Evolutionary conservation across 345 rosid genomes (phyloP).

Genomic region (Eucalyptus coolabah): DNA sequence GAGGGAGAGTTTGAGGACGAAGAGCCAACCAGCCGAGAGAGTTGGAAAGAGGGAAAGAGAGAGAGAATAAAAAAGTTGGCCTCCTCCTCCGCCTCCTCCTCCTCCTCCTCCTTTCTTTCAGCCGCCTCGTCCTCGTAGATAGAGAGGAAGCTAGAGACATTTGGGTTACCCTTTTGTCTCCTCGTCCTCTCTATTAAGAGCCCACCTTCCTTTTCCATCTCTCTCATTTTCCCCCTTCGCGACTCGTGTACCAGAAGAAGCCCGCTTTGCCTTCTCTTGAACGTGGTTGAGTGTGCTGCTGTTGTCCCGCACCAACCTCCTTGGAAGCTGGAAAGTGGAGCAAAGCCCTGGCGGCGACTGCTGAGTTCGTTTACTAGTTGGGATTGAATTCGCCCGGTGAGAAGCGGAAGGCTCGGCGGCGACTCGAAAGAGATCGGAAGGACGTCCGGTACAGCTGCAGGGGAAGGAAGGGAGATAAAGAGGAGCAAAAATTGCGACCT

Average conservation of each 20-base stretch:
- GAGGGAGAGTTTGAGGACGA: not conserved
- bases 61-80: not conserved
- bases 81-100: no score
- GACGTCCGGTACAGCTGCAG: not conserved
- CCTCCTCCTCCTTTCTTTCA: not conserved
- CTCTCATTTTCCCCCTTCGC: not conserved
- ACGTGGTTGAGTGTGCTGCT: not conserved
- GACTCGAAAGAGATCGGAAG: not conserved
- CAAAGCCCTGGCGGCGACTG: not conserved
- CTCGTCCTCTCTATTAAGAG: slow-evolving; percentile 39
- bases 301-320: not conserved
- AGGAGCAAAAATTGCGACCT: not conserved
- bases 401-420: not conserved
- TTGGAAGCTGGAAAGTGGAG: not conserved
- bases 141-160: slow-evolving; percentile 63
- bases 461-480: not conserved
- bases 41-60: not conserved
- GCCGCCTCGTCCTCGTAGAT: not conserved
- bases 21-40: not conserved
- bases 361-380: not conserved
- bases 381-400: not conserved
- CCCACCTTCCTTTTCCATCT: not conserved
- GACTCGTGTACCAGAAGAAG: not conserved
- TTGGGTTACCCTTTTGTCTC: slow-evolving; percentile 52
- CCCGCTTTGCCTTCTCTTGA: not conserved